Evolutionary conservation across 2,329 filamentous ascomycete species (phyloP).

Genomic region (Colletotrichum viniferum): DNA sequence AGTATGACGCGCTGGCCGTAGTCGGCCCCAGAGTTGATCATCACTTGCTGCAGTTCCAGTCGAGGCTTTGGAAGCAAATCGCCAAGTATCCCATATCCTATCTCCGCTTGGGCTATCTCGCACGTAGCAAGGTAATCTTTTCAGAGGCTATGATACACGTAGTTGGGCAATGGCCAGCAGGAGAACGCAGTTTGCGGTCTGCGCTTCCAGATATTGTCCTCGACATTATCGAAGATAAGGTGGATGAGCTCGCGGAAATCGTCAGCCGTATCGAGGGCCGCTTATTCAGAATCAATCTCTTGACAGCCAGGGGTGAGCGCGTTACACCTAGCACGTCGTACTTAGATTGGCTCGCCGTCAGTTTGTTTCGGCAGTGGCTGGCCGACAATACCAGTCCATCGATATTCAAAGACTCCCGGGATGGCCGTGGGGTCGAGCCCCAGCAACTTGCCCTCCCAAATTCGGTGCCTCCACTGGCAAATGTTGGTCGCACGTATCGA

Average conservation of each 20-base stretch:
- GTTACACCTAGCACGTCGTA: conserved; percentile 81
- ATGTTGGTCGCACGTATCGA: conserved; percentile 76
- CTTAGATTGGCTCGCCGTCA: conserved; percentile 88
- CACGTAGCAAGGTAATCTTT: conserved; percentile 82
- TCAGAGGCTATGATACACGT: conserved; percentile 91
- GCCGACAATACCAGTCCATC: conserved; percentile 86
- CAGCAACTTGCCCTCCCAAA: conserved; percentile 38
- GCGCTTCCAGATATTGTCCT: conserved; percentile 77
- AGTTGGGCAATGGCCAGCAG: conserved; percentile 90
- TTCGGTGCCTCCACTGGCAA: conserved; percentile 54
- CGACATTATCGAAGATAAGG: conserved; percentile 93
- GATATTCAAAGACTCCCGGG: conserved; percentile 38
- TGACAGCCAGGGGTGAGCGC: conserved; percentile 79
- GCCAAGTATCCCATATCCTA: conserved; percentile 95
- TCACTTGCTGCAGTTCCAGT: conserved; percentile 90
- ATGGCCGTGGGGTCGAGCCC: conserved; percentile 32
- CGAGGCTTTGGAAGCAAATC: conserved; percentile 92
- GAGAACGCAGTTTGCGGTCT: conserved; percentile 75
- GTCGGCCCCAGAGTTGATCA: conserved; percentile 92
- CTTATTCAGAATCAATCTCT: conserved; percentile 81
- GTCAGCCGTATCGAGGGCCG: conserved; percentile 80
- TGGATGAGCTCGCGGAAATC: conserved; percentile 85
- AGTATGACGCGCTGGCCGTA: conserved; percentile 89
- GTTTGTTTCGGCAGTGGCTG: conserved; percentile 89
- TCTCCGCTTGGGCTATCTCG: conserved; percentile 85